Evolutionary conservation across 2,329 filamentous ascomycete species (phyloP).

Genomic region (Cadophora luteo-olivacea): DNA sequence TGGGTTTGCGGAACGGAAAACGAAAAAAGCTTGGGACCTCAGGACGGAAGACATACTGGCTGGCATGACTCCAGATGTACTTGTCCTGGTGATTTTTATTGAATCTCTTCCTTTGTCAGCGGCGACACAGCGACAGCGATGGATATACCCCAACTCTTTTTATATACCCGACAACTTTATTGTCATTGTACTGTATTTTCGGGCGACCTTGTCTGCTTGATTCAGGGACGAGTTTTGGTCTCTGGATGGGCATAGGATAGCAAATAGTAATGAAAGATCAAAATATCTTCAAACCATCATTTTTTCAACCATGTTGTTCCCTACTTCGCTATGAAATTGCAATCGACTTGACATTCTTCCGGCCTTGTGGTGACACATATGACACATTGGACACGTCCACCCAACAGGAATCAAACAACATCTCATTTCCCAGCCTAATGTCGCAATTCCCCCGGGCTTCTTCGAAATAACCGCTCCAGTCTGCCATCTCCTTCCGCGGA

Average conservation of each 20-base stretch:
- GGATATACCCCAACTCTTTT: slow-evolving; percentile 37
- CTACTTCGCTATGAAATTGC: too few species aligned
- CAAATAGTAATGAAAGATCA: slow-evolving; percentile 10
- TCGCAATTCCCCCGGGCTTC: background rate
- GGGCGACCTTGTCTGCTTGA: background rate
- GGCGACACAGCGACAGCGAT: slow-evolving; percentile 36
- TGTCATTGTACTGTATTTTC: slow-evolving; percentile 15
- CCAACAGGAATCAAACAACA: background rate
- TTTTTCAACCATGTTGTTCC: background rate
- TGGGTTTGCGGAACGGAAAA: slow-evolving; percentile 19
- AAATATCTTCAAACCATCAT: background rate
- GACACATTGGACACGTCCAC: background rate
- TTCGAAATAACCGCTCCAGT: background rate
- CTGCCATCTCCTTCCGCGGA: slow-evolving; percentile 3
- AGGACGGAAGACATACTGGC: slow-evolving; percentile 35
- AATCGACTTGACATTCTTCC: background rate
- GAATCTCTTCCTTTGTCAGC: slow-evolving; percentile 34
- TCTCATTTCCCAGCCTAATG: slow-evolving; percentile 1
- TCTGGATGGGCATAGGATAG: slow-evolving; percentile 11
- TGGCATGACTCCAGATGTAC: slow-evolving; percentile 40
- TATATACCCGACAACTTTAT: slow-evolving; percentile 34
- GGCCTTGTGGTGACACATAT: background rate
- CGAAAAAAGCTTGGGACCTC: slow-evolving; percentile 40
- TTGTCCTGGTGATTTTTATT: slow-evolving; percentile 39
- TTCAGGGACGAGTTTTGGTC: slow-evolving; percentile 18